Conservation (phyloP, 1,284 basidiomycete species). For the Anthracocystis walkeri region DNA sequence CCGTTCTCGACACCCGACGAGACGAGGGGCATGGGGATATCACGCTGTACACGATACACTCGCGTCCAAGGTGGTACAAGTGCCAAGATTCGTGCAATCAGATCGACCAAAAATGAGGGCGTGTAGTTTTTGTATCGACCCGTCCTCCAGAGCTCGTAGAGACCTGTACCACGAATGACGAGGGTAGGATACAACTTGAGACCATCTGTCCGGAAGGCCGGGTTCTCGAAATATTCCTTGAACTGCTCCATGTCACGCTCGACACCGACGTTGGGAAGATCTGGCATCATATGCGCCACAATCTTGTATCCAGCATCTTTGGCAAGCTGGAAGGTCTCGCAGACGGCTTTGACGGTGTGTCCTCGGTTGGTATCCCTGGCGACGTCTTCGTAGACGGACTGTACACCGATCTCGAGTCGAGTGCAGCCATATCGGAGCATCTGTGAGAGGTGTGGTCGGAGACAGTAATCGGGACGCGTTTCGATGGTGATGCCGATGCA, state of each 20-base stretch:
- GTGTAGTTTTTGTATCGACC: conserved; percentile 99
- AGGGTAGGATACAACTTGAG: conserved; percentile 98
- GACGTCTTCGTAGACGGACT: conserved; percentile 99
- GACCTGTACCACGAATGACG: conserved; percentile 95
- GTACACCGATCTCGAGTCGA: conserved; percentile 96
- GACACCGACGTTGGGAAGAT: conserved; percentile 92
- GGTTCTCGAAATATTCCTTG: conserved; percentile 98
- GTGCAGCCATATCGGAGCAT: conserved; percentile 99
- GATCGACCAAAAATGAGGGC: conserved; percentile 95
- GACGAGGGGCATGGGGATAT: conserved; percentile 67
- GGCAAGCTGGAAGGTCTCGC: conserved; percentile 96
- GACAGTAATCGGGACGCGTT: conserved; percentile 96
- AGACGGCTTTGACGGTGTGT: conserved; percentile 96
- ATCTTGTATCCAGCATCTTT: conserved; percentile 98
- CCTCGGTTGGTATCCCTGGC: conserved; percentile 94
- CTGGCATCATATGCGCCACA: conserved; percentile 75
- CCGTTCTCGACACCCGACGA: conserved; percentile 99
- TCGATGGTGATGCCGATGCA: conserved; percentile 99
- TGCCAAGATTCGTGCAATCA: conserved; percentile 94
- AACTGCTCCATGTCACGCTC: conserved; percentile 99
- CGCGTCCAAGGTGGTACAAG: conserved; percentile 98
- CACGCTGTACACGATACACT: conserved; percentile 85
- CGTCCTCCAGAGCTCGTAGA: conserved; percentile 96
- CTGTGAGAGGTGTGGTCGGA: conserved; percentile 95
- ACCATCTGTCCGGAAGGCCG: conserved; percentile 95